phyloP scores from a whole-genome alignment of 306 rosid species.

The Parietaria judaica region DNA sequence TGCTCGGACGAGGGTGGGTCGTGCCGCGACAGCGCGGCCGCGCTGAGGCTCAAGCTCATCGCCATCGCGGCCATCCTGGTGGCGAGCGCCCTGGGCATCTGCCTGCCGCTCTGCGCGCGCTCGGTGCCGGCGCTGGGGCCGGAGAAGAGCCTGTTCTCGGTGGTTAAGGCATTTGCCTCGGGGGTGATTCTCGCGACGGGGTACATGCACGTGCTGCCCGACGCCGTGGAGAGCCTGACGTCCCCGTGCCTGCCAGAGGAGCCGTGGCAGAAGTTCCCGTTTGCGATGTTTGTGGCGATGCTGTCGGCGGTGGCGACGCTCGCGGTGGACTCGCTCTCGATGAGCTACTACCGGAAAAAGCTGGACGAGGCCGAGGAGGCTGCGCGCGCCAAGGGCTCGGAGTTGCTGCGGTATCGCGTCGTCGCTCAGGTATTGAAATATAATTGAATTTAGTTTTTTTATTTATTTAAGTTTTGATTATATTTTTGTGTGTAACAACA shows the following conservation, averaged over 20 bases:
- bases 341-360: constrained; percentile 29
- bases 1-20: constrained; percentile 3
- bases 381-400: not conserved
- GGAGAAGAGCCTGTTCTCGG: constrained; percentile 25
- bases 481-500: no score
- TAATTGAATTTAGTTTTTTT: not conserved
- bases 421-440: constrained; percentile 42
- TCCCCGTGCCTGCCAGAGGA: constrained; percentile 41
- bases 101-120: constrained; percentile 32
- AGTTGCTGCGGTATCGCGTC: constrained; percentile 37
- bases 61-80: constrained; percentile 37
- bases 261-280: constrained; percentile 57
- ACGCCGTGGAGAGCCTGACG: constrained; percentile 31
- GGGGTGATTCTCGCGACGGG: constrained; percentile 71
- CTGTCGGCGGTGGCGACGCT: constrained; percentile 45
- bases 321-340: constrained; percentile 47
- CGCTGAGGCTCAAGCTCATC: constrained; percentile 34
- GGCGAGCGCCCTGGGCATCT: constrained; percentile 40
- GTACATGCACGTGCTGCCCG: constrained; percentile 71
- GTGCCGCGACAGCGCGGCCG: constrained; percentile 30
- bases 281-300: constrained; percentile 58
- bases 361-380: not conserved
- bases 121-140: constrained; percentile 37
- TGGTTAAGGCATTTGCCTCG: constrained; percentile 55
- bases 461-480: no score